These are phyloP conservation scores for Botrytis hyacinthi DNA, from an alignment of 2,329 filamentous ascomycete species.

Conservation along the genomic window DNA sequence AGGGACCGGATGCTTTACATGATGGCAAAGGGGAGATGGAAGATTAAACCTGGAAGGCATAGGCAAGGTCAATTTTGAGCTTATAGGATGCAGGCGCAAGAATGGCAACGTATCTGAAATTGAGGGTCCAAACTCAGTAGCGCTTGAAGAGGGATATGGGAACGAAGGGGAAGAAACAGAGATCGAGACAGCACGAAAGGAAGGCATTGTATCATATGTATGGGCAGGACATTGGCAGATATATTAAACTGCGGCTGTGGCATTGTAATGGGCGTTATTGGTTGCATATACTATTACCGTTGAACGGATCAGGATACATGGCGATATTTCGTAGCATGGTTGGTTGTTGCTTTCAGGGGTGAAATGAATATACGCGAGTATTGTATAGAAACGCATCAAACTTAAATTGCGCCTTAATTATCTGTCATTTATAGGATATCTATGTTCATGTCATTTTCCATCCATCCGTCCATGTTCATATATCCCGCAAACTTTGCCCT, in stretches of 20 bases:
- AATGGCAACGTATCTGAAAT: not conserved
- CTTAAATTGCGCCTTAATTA: not conserved
- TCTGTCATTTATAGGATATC: conserved; percentile 21
- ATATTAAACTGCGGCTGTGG: conserved; percentile 25
- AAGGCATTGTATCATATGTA: conserved; percentile 29
- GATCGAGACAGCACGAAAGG: not conserved
- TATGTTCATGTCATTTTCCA: conserved; percentile 19
- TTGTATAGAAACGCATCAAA: conserved; percentile 5
- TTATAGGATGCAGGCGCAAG: not conserved
- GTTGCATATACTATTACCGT: not conserved
- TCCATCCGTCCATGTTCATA: not conserved
- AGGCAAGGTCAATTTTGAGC: not conserved
- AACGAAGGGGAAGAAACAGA: too few species aligned
- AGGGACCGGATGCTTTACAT: not conserved
- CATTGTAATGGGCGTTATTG: conserved; percentile 38
- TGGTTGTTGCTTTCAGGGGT: not conserved
- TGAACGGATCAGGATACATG: not conserved
- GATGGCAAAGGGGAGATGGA: not conserved
- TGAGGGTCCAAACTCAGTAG: not conserved
- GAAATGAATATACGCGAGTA: not conserved
- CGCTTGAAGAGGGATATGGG: not conserved
- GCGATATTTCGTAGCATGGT: not conserved
- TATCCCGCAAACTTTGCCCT: not conserved
- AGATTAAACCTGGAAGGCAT: not conserved
- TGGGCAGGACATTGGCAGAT: conserved; percentile 20